phyloP scores from a whole-genome alignment of 768 basidiomycete genomes.

The Mycena leptocephala region DNA sequence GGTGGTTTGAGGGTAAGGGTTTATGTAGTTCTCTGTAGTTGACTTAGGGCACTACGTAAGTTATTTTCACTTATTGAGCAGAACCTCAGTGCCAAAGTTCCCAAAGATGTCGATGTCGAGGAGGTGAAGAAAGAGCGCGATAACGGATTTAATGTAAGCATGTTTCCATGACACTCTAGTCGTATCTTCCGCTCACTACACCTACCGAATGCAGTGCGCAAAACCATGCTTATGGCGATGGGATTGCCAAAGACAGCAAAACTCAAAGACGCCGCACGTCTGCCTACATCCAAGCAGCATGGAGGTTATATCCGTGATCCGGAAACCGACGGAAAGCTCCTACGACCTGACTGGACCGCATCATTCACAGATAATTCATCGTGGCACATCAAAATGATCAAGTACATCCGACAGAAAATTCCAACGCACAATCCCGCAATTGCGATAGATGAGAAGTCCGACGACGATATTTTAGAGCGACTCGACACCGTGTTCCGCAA shows the following conservation, averaged over 20 bases:
- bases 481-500: neutral
- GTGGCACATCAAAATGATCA: neutral
- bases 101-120: neutral
- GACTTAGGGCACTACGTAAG: no score
- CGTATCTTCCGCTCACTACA: neutral
- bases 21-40: no score
- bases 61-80: no score
- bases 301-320: neutral
- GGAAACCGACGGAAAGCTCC: neutral
- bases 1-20: no score
- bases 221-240: neutral
- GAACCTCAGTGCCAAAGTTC: neutral
- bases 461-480: neutral
- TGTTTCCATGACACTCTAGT: neutral
- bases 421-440: neutral
- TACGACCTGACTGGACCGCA: neutral
- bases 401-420: neutral
- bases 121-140: neutral
- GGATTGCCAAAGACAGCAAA: neutral
- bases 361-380: neutral
- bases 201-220: neutral
- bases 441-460: neutral
- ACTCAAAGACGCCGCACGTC: neutral
- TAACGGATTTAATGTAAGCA: neutral
- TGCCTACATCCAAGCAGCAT: neutral